These are phyloP conservation scores for Zymoseptoria pseudotritici DNA, from an alignment of 2,329 filamentous ascomycete species.

Conservation along the genomic window DNA sequence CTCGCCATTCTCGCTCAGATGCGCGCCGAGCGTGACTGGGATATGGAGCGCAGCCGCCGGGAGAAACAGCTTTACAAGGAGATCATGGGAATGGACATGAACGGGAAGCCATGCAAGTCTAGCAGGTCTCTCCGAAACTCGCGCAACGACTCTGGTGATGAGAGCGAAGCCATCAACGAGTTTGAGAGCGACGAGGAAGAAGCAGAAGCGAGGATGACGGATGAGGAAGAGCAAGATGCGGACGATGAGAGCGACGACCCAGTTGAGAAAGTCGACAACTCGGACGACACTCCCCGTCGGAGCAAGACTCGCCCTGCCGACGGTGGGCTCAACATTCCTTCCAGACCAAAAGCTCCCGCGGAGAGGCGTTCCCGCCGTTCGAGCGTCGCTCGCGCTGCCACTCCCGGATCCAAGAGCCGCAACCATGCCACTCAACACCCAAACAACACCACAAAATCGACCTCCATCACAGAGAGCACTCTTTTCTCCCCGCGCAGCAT, in stretches of 20 bases:
- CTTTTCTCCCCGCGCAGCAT: conserved; percentile 24
- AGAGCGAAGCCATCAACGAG: conserved; percentile 8
- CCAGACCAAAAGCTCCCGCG: neutral
- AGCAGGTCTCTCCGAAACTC: conserved; percentile 3
- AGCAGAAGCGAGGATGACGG: conserved; percentile 4
- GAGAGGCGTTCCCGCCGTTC: neutral
- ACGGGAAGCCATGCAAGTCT: conserved; percentile 1
- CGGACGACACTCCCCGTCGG: conserved; percentile 1
- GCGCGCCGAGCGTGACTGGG: conserved; percentile 17
- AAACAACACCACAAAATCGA: neutral
- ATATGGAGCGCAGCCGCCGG: conserved; percentile 9
- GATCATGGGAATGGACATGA: conserved; percentile 13
- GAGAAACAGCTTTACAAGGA: conserved; percentile 16
- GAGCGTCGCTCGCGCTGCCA: neutral
- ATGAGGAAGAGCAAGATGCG: conserved; percentile 2
- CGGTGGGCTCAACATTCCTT: conserved; percentile 3
- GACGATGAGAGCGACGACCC: conserved; percentile 2
- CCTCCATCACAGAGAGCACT: conserved; percentile 15
- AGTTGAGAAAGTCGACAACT: neutral
- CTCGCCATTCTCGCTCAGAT: conserved; percentile 5
- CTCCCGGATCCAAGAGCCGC: neutral
- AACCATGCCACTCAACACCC: conserved; percentile 2
- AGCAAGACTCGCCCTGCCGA: conserved; percentile 3
- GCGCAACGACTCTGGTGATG: conserved; percentile 8
- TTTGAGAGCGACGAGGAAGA: conserved; percentile 10